Evolutionary conservation across 768 basidiomycete genomes (phyloP).

Genomic region (Nidularia sp.): DNA sequence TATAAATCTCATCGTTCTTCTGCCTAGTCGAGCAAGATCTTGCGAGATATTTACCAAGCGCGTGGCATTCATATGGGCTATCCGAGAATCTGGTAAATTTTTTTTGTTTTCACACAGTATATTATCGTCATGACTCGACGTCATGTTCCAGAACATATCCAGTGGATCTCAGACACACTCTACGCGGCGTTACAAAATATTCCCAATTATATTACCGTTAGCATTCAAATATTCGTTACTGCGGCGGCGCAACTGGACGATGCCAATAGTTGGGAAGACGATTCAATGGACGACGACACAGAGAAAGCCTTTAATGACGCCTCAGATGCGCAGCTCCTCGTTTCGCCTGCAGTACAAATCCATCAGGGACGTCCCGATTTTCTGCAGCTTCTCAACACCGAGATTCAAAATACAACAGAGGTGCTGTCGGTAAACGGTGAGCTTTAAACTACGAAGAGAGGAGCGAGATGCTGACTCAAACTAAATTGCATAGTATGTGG

Average conservation of each 20-base stretch:
- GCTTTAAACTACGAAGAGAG: slow-evolving; percentile 3
- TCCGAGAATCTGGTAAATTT: background rate
- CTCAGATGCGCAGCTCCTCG: slow-evolving; percentile 9
- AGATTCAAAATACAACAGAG: slow-evolving; percentile 20
- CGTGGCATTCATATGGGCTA: background rate
- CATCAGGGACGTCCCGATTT: slow-evolving; percentile 28
- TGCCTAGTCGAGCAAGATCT: background rate
- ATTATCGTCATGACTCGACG: background rate
- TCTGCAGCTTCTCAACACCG: slow-evolving; percentile 19
- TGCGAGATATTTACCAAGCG: background rate
- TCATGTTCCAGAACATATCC: background rate
- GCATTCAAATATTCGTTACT: background rate
- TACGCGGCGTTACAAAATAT: background rate
- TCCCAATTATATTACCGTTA: background rate
- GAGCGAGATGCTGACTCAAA: background rate
- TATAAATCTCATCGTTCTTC: background rate
- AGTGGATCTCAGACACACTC: background rate
- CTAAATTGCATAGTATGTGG: slow-evolving; percentile 30
- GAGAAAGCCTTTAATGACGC: slow-evolving; percentile 1
- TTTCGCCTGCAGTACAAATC: slow-evolving; percentile 16
- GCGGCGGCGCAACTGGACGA: background rate
- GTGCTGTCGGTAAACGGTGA: slow-evolving; percentile 37
- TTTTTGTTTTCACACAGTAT: too few relatives aligned
- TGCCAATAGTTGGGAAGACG: background rate
- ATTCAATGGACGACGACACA: background rate